Evolutionary conservation across 805 yeast species (phyloP), one percentile per base, ranked within the genome.

Genomic region (Ogataea thermomethanolica): DNA sequence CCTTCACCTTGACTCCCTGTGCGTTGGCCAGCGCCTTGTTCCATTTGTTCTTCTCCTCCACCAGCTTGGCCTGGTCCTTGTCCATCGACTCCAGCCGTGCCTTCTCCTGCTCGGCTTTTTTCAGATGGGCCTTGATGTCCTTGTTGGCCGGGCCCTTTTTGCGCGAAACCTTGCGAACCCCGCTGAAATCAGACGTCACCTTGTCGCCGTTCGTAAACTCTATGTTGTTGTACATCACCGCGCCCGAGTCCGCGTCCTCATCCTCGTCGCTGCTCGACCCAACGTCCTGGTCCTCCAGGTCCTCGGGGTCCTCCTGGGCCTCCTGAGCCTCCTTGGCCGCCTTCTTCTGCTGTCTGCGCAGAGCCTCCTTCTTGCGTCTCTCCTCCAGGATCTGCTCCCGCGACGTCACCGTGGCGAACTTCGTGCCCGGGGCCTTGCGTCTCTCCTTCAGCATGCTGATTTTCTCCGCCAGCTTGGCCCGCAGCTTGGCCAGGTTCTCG

Each of bases 361-460:
- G 48, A 54, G 71, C 68, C 48, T 64, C 59, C 40, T 69, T 66
- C 50, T 65, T 69, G 53, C 80, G 84, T 46, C 85, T 70, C 56
- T 77, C 79, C 49, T 78, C 86, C 39, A 85, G 59, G 28, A 83
- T 71, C 59, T 84, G 90, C 50, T 88, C 95, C 62, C 97, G 73
- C 8, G 91, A 85, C 44, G 80, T 74, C 11, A 90, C 89, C 0
- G 96, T 93, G 17, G 96, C 96, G 4, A 72, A 79, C 33, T 78
- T 81, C 1, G 90, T 68, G 2, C 98, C 98, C 1, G 95, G 93
- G 1, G 98, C 99, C 55, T 84, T 90, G 59, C 99, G 79, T 63
- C 78, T 84, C 40, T 81, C 89, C 50, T 81, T 79, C 66, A 93
- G 55, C 7, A 65, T 66, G 41, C 69, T 74, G 48, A 93, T 90